Evolutionary conservation across 305 asterid species (phyloP), one percentile per base, ranked within the genome.

Genomic region (Fraxinus albicans): DNA sequence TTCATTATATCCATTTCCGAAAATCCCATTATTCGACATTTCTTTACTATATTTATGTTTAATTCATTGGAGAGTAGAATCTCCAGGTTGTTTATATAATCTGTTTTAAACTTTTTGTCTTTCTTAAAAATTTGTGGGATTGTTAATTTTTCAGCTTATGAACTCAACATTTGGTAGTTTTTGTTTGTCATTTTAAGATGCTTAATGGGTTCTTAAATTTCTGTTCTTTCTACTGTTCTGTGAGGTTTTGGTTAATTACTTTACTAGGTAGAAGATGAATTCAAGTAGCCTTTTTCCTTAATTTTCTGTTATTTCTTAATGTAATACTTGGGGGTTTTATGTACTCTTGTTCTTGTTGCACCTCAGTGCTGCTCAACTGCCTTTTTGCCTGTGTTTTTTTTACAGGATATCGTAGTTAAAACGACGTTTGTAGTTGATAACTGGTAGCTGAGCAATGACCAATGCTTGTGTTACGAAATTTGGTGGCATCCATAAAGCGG

Each of bases 381-480:
- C 25, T 40, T 47, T 10, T 0, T 21, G 12, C 27, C 80, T 50
- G 8, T 29, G 73, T 53, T 67, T 79, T 75, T 17, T 77, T 19
- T 40, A 23, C 3, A 76, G 77, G 85, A 74, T 55, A 73, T 69
- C 44, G 31, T 42, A 58, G 69, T 17, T 50, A 38, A 80, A 72
- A 55, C 53, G 53, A 60, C 58, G 40, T 73, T 33, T 65, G 83
- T 65, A 33, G 25, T 75, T 2, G 33, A 63, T 63, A 40, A 74
- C 75, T 27, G 53, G 81, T 65, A 73, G 79, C 81, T 9, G 63
- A 83, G 78, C 83, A 40, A 95, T 94, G 98, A 84, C 91, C 80
- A 91, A 90, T 82, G 90, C 94, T 77, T 88, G 94, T 80, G 84
- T 91, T 80, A 79, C 90, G 34, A 91, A 92, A 88, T 87, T 93